Evolutionary conservation across 148 eudicot genomes (phyloP).

Genomic region (Camellia lanceoleosa): DNA sequence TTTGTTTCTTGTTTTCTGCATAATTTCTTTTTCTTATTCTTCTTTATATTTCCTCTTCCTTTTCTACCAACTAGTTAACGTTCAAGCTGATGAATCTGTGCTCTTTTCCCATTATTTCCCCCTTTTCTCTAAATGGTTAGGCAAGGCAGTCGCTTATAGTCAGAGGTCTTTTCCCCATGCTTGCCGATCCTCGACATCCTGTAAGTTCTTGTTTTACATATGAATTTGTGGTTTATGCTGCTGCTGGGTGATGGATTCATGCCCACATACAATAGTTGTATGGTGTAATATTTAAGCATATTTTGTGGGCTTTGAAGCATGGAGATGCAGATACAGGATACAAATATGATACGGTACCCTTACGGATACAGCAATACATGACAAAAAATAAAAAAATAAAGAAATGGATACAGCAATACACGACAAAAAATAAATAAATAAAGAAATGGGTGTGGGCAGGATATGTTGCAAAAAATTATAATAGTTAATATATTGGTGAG

Average conservation of each 20-base stretch:
- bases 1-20: neutral
- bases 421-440: too few relatives aligned
- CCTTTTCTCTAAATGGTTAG: constrained; percentile 30
- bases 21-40: neutral
- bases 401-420: too few relatives aligned
- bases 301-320: neutral
- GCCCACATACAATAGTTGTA: neutral
- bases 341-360: neutral
- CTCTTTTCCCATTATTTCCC: neutral
- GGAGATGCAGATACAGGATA: neutral
- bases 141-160: constrained; percentile 94
- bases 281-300: neutral
- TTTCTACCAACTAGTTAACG: neutral
- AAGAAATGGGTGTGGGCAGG: too few relatives aligned
- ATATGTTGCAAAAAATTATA: too few relatives aligned
- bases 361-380: too few relatives aligned
- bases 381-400: too few relatives aligned
- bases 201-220: constrained; percentile 47
- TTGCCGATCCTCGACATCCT: constrained; percentile 96
- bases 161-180: constrained; percentile 94
- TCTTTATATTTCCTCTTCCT: neutral
- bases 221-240: neutral
- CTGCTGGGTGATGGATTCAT: neutral
- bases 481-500: too few relatives aligned
- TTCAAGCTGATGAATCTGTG: constrained; percentile 13